Evolutionary conservation across 371 early-diverging fungal genomes (phyloP).

Genomic region (Actinomortierella ambigua): DNA sequence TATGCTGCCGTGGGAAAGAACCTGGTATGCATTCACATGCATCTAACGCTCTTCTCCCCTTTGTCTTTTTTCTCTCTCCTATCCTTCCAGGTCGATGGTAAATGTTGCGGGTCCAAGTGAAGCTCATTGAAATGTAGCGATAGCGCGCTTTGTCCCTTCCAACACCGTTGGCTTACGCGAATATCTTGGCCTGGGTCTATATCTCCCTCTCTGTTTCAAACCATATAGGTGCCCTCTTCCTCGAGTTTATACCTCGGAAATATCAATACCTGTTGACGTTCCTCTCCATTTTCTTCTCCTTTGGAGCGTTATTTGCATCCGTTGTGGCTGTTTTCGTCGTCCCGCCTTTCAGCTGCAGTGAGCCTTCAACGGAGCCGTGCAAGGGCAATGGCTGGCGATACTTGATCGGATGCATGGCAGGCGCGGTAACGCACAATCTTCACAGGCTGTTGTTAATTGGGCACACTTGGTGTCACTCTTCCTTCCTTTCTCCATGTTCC

Average conservation of each 20-base stretch:
- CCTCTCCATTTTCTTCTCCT: constrained; percentile 85
- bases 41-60: neutral
- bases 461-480: no score
- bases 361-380: constrained; percentile 43
- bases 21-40: no score
- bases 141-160: neutral
- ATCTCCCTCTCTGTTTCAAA: constrained; percentile 1
- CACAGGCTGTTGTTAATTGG: no score
- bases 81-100: neutral
- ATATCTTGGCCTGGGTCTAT: neutral
- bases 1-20: no score
- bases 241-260: constrained; percentile 82
- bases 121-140: constrained; percentile 68
- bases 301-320: constrained; percentile 81
- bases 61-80: neutral
- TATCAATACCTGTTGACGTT: constrained; percentile 82
- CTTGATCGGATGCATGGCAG: constrained; percentile 52
- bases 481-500: no score
- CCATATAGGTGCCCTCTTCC: constrained; percentile 74
- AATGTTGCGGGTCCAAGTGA: no score
- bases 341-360: constrained; percentile 72
- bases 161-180: no score
- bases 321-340: constrained; percentile 66
- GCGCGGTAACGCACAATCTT: constrained; percentile 25
- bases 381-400: constrained; percentile 82